phyloP scores from a whole-genome alignment of 768 basidiomycete genomes.

The Tulasnella sp. region DNA sequence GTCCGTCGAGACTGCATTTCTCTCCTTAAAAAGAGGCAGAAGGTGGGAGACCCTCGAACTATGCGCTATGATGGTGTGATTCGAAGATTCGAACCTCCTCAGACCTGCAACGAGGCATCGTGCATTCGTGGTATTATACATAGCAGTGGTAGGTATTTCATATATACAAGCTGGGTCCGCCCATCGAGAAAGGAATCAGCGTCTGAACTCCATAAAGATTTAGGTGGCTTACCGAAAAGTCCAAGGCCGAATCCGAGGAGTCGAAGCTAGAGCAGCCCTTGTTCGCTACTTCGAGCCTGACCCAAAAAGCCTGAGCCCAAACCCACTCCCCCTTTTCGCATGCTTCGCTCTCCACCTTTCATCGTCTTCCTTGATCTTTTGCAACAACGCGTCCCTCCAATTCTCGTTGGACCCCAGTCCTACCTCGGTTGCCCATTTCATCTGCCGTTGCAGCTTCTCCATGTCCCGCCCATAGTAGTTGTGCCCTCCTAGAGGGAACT shows the following conservation, averaged over 20 bases:
- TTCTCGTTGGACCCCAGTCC: slow-evolving; percentile 1
- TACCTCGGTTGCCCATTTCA: not conserved
- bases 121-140: not conserved
- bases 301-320: not conserved
- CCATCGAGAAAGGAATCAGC: not conserved
- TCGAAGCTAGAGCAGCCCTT: not conserved
- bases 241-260: not conserved
- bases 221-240: not conserved
- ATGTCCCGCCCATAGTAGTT: slow-evolving; percentile 50
- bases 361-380: slow-evolving; percentile 5
- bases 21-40: no score
- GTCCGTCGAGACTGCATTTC: no score
- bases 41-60: no score
- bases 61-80: no score
- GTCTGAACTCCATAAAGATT: not conserved
- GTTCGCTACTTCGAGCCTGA: not conserved
- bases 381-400: slow-evolving; percentile 1
- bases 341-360: not conserved
- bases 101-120: not conserved
- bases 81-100: no score
- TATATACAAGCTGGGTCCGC: not conserved
- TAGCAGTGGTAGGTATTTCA: not conserved
- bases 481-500: slow-evolving; percentile 44
- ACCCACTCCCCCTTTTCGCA: not conserved
- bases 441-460: slow-evolving; percentile 24